Base-by-base conservation (phyloP, 2,329 filamentous ascomycete genomes). In the Trichoderma hamatum region DNA sequence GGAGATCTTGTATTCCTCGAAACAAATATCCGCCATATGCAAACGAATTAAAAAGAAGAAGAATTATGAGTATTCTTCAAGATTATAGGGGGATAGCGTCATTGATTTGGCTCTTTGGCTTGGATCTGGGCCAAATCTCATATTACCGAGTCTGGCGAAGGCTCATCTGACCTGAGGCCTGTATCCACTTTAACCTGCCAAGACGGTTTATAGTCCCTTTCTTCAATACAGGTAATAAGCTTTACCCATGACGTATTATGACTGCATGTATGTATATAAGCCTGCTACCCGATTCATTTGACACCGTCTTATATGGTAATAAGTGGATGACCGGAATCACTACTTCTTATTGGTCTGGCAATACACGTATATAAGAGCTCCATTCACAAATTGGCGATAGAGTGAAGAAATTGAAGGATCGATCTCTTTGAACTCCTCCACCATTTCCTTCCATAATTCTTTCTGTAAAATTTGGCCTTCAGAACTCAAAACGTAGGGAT, bases 371-470 rank as follows among this genome's bases (percentile, higher is more conserved):
- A 10, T 19, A 2, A 19, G 10, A 14, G 11, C 9, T 0, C 6
- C 9, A 61, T 10, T 19, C 43, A 19, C 28, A 14, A 16, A 3
- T 34, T 51, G 34, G 34, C 19, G 14, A 62, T 43, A 51, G 59
- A 62, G 59, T 51, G 39, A 16, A 6, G 43, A 7, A 62, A 51
- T 51, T 16, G 43, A 24, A 1, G 59, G n/a, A 6, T 62, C 59
- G 3, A 62, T 21, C 4, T 51, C 32, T 28, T 51, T 24, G 13
- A 62, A 62, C 14, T 62, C 59, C n/a, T 51, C 30, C 43, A 51
- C 59, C 30, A 62, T 7, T n/a, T 51, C 43, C n/a, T 62, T 51
- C 59, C 59, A 51, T n/a, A 36, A n/a, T 43, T 51, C 59, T 11
- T 26, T 62, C 26, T 62, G 59, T 7, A 62, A 3, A 3, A 14